These are phyloP conservation scores for Saccharomyces mikatae DNA, from an alignment of 805 yeast species.

Conservation along the genomic window DNA sequence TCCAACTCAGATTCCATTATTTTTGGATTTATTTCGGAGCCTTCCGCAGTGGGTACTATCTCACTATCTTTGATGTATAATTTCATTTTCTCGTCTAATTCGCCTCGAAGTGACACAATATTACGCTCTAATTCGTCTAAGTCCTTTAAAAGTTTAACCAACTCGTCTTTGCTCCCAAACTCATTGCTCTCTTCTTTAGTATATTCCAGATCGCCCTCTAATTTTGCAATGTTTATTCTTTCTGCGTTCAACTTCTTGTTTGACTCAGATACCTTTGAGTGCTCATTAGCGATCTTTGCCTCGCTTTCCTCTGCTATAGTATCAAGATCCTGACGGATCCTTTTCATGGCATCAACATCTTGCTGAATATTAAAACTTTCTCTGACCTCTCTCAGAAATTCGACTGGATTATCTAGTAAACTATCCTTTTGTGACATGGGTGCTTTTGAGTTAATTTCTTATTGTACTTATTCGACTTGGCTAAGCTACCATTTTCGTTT, in stretches of 20 bases:
- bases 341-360: slow-evolving; percentile 13
- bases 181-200: slow-evolving; percentile 12
- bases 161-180: slow-evolving; percentile 9
- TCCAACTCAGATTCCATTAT: slow-evolving; percentile 4
- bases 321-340: slow-evolving; percentile 3
- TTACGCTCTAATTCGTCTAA: slow-evolving; percentile 19
- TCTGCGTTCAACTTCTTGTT: slow-evolving; percentile 7
- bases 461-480: background rate
- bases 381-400: slow-evolving; percentile 17
- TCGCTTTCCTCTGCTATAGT: background rate
- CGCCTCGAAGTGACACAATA: slow-evolving; percentile 14
- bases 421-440: slow-evolving; percentile 9
- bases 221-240: slow-evolving; percentile 3
- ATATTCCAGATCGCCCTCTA: slow-evolving; percentile 8
- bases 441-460: background rate
- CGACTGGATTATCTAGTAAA: slow-evolving; percentile 18
- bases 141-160: slow-evolving; percentile 18
- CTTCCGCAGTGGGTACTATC: background rate
- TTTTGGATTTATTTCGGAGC: background rate
- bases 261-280: slow-evolving; percentile 3
- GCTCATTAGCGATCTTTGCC: slow-evolving; percentile 11
- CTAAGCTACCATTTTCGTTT: too few species aligned
- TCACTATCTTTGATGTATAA: slow-evolving; percentile 9
- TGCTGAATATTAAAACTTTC: slow-evolving; percentile 23
- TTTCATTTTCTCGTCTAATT: slow-evolving; percentile 15